Base-by-base conservation (phyloP, 495 filamentous ascomycete genomes). In the Gamarada debralockiae region DNA sequence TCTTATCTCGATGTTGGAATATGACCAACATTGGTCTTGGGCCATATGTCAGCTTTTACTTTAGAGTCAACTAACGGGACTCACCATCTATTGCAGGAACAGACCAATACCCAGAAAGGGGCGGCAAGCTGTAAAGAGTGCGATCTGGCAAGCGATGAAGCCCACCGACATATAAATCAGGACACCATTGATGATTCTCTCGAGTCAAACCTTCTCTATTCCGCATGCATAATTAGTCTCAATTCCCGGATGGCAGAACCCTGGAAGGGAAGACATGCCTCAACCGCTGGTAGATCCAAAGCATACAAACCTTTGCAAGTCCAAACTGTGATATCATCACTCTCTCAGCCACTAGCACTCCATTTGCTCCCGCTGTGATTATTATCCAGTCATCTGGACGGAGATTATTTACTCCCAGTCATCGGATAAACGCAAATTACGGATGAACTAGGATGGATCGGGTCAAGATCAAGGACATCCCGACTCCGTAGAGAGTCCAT, bases 291-390 rank as follows among this genome's bases (percentile, higher is more conserved):
- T 78, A 82, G 39, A 81, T 75, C 37, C 79, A 70, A 53, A 82
- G 59, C 74, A 81, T 78, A 63, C 76, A 79, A 13, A 65, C 59
- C 61, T 82, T n/a, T 82, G 58, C 75, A 58, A 14, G 65, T 67
- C 68, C 72, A 81, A 22, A 82, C 68, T 4, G 67, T 60, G 18
- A 78, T 12, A 82, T 50, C 59, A 80, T 79, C 5, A 68, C 65
- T 58, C 79, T 70, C 47, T 81, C 78, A 13, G 76, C 77, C 24
- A 80, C 72, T 45, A 79, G 70, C 4, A 81, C 78, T n/a, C 70
- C 76, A 77, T 69, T 82, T 82, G 39, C 74, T 78, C 14, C 78
- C 78, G 78, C 74, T 25, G 64, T 62, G 33, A 77, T 81, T 48
- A 47, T 29, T 34, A 57, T 15, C 15, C 20, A 43, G 34, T 37